phyloP scores from a whole-genome alignment of 2,329 filamentous ascomycete genomes.

The Calonectria pseudoturangicola region DNA sequence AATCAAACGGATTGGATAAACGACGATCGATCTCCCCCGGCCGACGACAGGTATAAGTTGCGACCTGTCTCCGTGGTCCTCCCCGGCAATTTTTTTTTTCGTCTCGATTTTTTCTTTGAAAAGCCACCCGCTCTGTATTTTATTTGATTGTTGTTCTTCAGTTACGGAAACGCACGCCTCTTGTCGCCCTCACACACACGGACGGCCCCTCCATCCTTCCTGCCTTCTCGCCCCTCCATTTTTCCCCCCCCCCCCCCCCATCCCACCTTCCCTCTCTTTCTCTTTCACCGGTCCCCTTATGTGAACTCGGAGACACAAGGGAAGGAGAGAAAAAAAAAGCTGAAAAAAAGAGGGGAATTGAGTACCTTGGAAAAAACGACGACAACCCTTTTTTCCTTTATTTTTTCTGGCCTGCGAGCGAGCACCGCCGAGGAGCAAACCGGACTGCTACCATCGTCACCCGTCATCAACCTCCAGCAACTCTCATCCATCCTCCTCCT shows the following conservation, averaged over 20 bases:
- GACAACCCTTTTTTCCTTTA: background rate
- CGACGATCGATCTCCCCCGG: conserved; percentile 11
- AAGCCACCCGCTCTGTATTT: background rate
- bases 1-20: conserved; percentile 16
- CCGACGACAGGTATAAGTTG: conserved; percentile 11
- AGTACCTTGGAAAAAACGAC: background rate
- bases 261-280: background rate
- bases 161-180: background rate
- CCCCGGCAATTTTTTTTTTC: background rate
- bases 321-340: background rate
- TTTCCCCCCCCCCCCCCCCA: too few species aligned
- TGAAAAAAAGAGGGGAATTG: background rate
- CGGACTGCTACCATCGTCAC: background rate
- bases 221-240: too few species aligned
- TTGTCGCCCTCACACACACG: background rate
- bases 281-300: background rate
- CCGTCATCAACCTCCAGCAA: conserved; percentile 6
- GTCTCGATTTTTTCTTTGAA: background rate
- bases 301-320: background rate
- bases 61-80: conserved; percentile 9
- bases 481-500: background rate
- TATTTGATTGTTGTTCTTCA: background rate
- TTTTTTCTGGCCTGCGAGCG: background rate
- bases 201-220: background rate
- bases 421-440: background rate